Percentiles rank a stretch among this genome's conserved stretches.
phyloP scores from a whole-genome alignment of 495 filamentous ascomycete genomes.

The Cercophora samala region DNA sequence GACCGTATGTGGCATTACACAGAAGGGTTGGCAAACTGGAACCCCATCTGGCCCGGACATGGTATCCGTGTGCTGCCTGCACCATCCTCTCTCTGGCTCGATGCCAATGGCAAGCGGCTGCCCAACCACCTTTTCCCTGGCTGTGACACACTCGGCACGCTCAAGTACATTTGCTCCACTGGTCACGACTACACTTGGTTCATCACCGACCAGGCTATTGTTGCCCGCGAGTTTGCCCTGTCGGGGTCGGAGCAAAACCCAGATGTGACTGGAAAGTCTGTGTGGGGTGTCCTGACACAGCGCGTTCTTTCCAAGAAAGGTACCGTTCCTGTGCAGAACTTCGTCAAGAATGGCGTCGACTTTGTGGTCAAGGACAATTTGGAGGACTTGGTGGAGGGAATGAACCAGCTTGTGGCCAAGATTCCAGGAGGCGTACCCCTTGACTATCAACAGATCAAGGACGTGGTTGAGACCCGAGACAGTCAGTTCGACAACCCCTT shows the following conservation, averaged over 20 bases:
- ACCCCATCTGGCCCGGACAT: slow-evolving; percentile 51
- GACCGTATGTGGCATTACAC: slow-evolving; percentile 57
- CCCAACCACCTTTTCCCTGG: slow-evolving; percentile 50
- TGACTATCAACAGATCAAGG: slow-evolving; percentile 35
- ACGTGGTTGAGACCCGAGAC: slow-evolving; percentile 46
- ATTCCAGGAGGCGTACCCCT: slow-evolving; percentile 35
- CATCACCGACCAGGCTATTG: slow-evolving; percentile 48
- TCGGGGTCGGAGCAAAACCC: slow-evolving; percentile 55
- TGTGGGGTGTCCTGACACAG: slow-evolving; percentile 44
- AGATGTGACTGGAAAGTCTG: slow-evolving; percentile 50
- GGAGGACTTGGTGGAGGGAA: slow-evolving; percentile 43
- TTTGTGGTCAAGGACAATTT: slow-evolving; percentile 49
- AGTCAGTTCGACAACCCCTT: slow-evolving; percentile 46
- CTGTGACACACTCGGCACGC: slow-evolving; percentile 49
- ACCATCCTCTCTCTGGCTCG: slow-evolving; percentile 52
- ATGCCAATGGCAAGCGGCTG: slow-evolving; percentile 49
- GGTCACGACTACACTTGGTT: slow-evolving; percentile 57
- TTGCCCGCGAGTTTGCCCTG: slow-evolving; percentile 51
- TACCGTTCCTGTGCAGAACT: slow-evolving; percentile 47
- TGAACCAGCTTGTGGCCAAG: slow-evolving; percentile 46
- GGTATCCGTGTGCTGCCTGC: slow-evolving; percentile 51
- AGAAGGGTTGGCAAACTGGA: slow-evolving; percentile 51
- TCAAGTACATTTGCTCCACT: slow-evolving; percentile 51
- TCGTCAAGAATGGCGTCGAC: slow-evolving; percentile 48
- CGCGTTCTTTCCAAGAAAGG: slow-evolving; percentile 48